Percentiles rank a stretch among this genome's conserved stretches.
Conservation (phyloP, 2,329 filamentous ascomycete genomes). For the Aspergillus quadrilineatus region DNA sequence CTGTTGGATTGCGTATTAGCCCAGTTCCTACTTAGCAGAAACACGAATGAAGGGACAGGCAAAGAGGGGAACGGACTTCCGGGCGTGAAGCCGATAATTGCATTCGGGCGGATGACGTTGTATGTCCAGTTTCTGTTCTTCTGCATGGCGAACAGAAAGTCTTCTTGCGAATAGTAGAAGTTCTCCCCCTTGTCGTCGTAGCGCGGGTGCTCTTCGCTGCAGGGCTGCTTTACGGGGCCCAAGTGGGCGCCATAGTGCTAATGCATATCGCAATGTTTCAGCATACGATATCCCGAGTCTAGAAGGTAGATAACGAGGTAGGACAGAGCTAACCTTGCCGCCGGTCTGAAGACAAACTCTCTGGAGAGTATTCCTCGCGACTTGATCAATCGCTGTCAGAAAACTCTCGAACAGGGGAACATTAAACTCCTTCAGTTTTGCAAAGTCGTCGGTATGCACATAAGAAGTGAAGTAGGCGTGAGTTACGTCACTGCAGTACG, state of each 20-base stretch:
- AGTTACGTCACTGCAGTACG: slow-evolving; percentile 28
- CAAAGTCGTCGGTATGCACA: slow-evolving; percentile 33
- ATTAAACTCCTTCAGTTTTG: slow-evolving; percentile 26
- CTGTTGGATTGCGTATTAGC: slow-evolving; percentile 4
- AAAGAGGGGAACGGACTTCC: slow-evolving; percentile 15
- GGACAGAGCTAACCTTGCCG: slow-evolving; percentile 23
- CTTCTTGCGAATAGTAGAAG: slow-evolving; percentile 27
- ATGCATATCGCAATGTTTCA: too few species aligned
- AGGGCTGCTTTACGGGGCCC: slow-evolving; percentile 25
- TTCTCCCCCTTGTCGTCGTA: slow-evolving; percentile 23
- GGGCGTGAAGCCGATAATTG: slow-evolving; percentile 30
- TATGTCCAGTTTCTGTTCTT: slow-evolving; percentile 23
- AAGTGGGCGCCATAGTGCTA: slow-evolving; percentile 32
- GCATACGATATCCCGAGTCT: too few species aligned
- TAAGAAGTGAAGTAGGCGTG: slow-evolving; percentile 39
- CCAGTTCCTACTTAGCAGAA: too few species aligned
- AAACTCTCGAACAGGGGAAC: slow-evolving; percentile 36
- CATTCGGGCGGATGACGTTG: slow-evolving; percentile 32
- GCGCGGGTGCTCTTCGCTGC: slow-evolving; percentile 21
- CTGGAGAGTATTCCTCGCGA: slow-evolving; percentile 24
- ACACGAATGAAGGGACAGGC: too few species aligned
- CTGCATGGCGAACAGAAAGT: slow-evolving; percentile 19
- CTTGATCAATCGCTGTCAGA: slow-evolving; percentile 24
- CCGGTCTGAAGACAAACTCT: slow-evolving; percentile 32
- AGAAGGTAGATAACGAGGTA: too few species aligned